Evolutionary conservation across 371 early-diverging fungal species (phyloP).

Genomic region (Mucor velutinosus): DNA sequence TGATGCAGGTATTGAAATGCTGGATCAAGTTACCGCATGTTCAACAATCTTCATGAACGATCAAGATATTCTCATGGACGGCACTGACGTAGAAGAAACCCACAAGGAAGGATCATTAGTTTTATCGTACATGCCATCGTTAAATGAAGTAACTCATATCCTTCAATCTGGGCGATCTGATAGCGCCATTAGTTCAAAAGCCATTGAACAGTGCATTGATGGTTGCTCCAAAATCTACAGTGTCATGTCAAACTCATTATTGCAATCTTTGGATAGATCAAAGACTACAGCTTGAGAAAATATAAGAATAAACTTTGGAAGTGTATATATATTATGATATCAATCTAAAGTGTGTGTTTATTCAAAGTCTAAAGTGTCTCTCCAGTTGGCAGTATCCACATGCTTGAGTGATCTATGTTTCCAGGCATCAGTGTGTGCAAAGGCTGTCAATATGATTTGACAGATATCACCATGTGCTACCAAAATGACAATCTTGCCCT

Average conservation of each 20-base stretch:
- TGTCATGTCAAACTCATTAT: slow-evolving; percentile 65
- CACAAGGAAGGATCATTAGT: slow-evolving; percentile 68
- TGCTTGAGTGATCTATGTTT: slow-evolving; percentile 46
- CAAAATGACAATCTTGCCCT: slow-evolving; percentile 42
- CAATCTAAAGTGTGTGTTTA: background rate
- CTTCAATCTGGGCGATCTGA: slow-evolving; percentile 81
- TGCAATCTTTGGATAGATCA: slow-evolving; percentile 33
- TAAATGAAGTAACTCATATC: slow-evolving; percentile 85
- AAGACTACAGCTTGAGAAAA: background rate
- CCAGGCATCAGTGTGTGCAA: slow-evolving; percentile 40
- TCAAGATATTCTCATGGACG: slow-evolving; percentile 67
- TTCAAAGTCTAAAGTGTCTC: slow-evolving; percentile 26
- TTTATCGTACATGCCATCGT: slow-evolving; percentile 87
- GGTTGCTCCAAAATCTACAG: slow-evolving; percentile 81
- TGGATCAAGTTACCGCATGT: slow-evolving; percentile 85
- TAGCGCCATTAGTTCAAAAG: slow-evolving; percentile 57
- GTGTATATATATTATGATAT: background rate
- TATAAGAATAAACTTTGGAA: background rate
- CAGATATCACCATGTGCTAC: slow-evolving; percentile 54
- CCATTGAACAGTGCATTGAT: slow-evolving; percentile 82
- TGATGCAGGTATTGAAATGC: slow-evolving; percentile 95
- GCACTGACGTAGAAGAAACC: slow-evolving; percentile 73
- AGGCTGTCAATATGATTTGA: slow-evolving; percentile 47
- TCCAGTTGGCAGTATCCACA: slow-evolving; percentile 52
- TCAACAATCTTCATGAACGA: slow-evolving; percentile 62